Base-by-base conservation (phyloP, 2,329 filamentous ascomycete genomes). In the Colletotrichum cereale region DNA sequence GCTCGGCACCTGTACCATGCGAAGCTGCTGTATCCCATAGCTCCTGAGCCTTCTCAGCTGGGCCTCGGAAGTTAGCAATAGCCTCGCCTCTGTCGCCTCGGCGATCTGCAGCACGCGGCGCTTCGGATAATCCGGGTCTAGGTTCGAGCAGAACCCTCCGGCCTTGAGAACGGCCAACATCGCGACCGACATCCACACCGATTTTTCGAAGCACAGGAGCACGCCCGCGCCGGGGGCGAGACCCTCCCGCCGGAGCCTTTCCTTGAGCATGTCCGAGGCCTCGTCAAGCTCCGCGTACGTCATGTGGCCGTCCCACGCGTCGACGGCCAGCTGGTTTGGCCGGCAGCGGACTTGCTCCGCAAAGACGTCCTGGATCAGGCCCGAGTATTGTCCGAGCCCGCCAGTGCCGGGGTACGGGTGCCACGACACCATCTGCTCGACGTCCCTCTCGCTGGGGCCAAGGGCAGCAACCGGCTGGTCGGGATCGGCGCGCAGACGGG, bases 291-390 rank as follows among this genome's bases (percentile, higher is more conserved):
- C 75, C 1, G 60, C 55, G 50, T 80, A 80, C 1, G 77, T 79
- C 2, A 79, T 69, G 16, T 77, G 69, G 18, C 79, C 79, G 12
- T 80, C 79, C 78, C 79, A 80, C 1, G 79, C 76, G 64, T 75
- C 75, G 29, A 80, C 74, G 24, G 60, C 60, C 16, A 44, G 14
- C 38, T 40, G 21, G 34, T 29, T 24, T 21, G 55, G 55, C 55
- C 24, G 26, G 48, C 48, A 29, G 48, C 48, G 48, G 48, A 26
- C 48, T 26, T 47, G 42, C 10, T 47, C 42, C 42, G 4, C 18
- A 47, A 47, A 47, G 21, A 47, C 42, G 18, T 47, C 42, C 3
- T 47, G 42, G 42, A 47, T 21, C 42, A 47, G 42, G 42, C 42
- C 18, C 18, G 42, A 21, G 42, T 47, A 6, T n/a, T 24, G 42